phyloP scores from a whole-genome alignment of 371 early-diverging fungal genomes.

The Mucor racemosus region DNA sequence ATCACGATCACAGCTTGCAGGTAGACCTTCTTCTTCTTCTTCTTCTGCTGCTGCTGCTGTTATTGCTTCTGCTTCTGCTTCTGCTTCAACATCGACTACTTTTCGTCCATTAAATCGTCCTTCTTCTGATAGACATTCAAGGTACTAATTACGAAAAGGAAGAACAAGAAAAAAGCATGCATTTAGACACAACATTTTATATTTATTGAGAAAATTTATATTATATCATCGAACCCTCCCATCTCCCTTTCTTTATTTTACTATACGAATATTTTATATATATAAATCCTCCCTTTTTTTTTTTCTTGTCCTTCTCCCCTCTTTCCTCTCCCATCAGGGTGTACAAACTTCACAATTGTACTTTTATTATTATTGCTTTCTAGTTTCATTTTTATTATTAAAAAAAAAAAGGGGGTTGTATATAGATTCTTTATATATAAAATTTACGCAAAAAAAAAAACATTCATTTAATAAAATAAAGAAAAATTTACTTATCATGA shows the following conservation, averaged over 20 bases:
- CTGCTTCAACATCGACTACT: conserved; percentile 5
- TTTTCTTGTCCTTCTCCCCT: conserved; percentile 10
- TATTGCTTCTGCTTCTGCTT: not conserved
- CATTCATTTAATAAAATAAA: not conserved
- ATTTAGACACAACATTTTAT: conserved; percentile 3
- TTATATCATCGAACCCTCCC: not conserved
- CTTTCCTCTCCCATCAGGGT: not conserved
- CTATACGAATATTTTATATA: not conserved
- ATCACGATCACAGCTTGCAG: conserved; percentile 24
- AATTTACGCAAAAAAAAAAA: not conserved
- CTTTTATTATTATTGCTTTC: conserved; percentile 1
- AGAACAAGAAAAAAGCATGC: conserved; percentile 8
- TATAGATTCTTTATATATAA: not conserved
- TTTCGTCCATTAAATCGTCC: conserved; percentile 1
- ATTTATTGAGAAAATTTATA: not conserved
- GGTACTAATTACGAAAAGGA: conserved; percentile 19
- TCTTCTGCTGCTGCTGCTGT: conserved; percentile 9
- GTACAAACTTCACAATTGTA: not conserved
- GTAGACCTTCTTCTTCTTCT: conserved; percentile 24
- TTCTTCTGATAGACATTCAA: conserved; percentile 29
- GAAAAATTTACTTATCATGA: too few species aligned
- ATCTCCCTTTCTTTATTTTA: too few species aligned
- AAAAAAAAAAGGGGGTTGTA: not conserved
- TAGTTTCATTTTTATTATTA: conserved; percentile 1
- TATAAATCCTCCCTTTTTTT: not conserved